Conservation (phyloP, 768 basidiomycete species). For the Gyrodon lividus region DNA sequence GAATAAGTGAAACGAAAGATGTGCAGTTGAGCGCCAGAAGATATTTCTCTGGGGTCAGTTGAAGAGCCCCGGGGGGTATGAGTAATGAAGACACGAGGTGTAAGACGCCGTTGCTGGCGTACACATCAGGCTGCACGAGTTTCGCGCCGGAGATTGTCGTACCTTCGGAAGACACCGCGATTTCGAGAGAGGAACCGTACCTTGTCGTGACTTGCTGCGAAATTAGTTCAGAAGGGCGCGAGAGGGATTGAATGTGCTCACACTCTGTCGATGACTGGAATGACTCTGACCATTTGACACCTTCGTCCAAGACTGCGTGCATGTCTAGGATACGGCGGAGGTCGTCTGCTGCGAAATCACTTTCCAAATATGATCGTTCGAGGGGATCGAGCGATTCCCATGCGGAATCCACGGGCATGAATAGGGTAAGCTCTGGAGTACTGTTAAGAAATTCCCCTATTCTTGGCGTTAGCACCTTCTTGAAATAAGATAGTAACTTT, state of each 20-base stretch:
- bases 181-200: conserved; percentile 63
- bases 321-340: conserved; percentile 73
- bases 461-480: conserved; percentile 64
- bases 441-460: conserved; percentile 57
- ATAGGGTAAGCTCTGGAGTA: conserved; percentile 78
- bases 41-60: conserved; percentile 91
- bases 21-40: conserved; percentile 91
- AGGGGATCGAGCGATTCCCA: conserved; percentile 76
- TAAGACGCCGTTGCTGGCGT: conserved; percentile 92
- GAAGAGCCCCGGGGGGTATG: conserved; percentile 69
- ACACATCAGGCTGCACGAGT: conserved; percentile 77
- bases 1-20: conserved; percentile 83
- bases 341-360: conserved; percentile 81
- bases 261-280: conserved; percentile 52
- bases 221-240: conserved; percentile 11
- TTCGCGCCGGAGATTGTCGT: conserved; percentile 56
- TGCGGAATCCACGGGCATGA: conserved; percentile 83
- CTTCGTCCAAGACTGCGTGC: conserved; percentile 61
- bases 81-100: conserved; percentile 87
- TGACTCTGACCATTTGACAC: conserved; percentile 67
- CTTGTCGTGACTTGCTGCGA: conserved; percentile 61
- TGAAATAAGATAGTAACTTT: conserved; percentile 68
- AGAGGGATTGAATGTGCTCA: conserved; percentile 35
- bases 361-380: conserved; percentile 87
- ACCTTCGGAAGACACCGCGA: conserved; percentile 53